A percentile compares a stretch with the other conserved stretches of the same genome.
Conservation (phyloP, 2,329 filamentous ascomycete genomes). For the Lomentospora prolificans region DNA sequence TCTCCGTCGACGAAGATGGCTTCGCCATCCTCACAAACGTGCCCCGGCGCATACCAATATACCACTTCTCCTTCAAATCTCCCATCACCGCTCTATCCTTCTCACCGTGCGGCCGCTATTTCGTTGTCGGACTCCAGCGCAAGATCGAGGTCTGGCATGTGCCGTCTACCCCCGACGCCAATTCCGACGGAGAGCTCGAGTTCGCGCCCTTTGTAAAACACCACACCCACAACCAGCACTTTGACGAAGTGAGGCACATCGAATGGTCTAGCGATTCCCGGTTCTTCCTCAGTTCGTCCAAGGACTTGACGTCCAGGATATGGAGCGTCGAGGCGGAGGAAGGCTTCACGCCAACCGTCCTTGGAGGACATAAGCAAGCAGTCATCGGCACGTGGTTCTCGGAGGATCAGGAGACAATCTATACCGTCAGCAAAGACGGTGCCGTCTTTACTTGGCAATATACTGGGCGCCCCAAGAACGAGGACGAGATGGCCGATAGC, state of each 20-base stretch:
- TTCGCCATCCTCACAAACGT: slow-evolving; percentile 90
- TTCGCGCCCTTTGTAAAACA: slow-evolving; percentile 92
- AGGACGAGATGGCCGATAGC: slow-evolving; percentile 45
- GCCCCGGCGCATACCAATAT: slow-evolving; percentile 72
- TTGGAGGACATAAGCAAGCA: slow-evolving; percentile 83
- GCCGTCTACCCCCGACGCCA: slow-evolving; percentile 76
- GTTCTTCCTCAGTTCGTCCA: slow-evolving; percentile 87
- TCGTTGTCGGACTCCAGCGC: slow-evolving; percentile 78
- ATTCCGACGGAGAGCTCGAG: slow-evolving; percentile 71
- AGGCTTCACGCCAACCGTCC: slow-evolving; percentile 78
- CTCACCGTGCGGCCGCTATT: slow-evolving; percentile 81
- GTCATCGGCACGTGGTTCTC: slow-evolving; percentile 97
- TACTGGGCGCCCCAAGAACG: slow-evolving; percentile 47
- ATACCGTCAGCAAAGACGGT: slow-evolving; percentile 95
- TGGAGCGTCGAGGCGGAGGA: slow-evolving; percentile 88
- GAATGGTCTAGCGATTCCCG: slow-evolving; percentile 95
- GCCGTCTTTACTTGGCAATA: slow-evolving; percentile 93
- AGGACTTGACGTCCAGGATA: slow-evolving; percentile 85
- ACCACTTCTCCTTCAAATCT: slow-evolving; percentile 92
- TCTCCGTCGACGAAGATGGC: slow-evolving; percentile 90
- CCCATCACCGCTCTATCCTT: slow-evolving; percentile 77
- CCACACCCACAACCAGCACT: slow-evolving; percentile 78
- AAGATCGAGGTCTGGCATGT: slow-evolving; percentile 95
- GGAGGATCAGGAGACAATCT: slow-evolving; percentile 87
- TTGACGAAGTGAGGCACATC: slow-evolving; percentile 74